Evolutionary conservation across 306 rosid genomes (phyloP), one percentile per base, ranked within the genome.

Genomic region (Corylus americana): DNA sequence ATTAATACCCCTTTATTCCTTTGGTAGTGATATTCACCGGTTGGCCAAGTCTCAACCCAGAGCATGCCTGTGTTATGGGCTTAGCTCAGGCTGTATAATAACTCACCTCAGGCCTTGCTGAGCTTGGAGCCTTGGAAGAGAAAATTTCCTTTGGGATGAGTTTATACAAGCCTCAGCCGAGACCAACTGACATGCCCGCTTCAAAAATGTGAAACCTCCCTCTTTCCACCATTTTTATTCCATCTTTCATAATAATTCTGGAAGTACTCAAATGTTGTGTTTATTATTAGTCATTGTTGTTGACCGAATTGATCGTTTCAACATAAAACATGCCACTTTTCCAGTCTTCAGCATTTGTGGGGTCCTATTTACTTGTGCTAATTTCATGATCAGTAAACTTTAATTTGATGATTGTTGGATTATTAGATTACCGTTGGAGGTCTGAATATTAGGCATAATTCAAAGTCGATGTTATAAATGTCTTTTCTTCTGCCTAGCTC

Each of bases 351-450:
- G 29, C 47, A 9, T 45, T 55, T 39, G 16, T 70, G 5, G 13
- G 13, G 10, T 68, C 63, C 70, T 42, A 25, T 76, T 67, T 48
- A 12, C 39, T 58, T 80, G 57, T 68, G 29, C 77, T 76, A 66
- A 66, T 55, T 77, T 50, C 57, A 39, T 31, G 57, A 67, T 17
- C 25, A 53, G 20, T 74, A 8, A 29, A 55, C 44, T 74, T 16
- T 25, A 54, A 35, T 77, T 35, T 74, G 59, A 22, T 3, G 70
- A 55, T 20, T 31, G 25, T 31, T 67, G 78, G 55, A 58, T 61
- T 77, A 49, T 77, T 16, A 49, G 20, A 75, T 67, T 72, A 48
- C 70, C 47, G 69, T 82, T 75, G 20, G 11, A 20, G 8, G 17
- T 35, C 72, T 39, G 49, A 72, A 37, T 57, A 59, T 57, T 61